These are phyloP conservation scores for Taiwanofungus camphoratus DNA, from an alignment of 1,284 basidiomycete species.

Conservation along the genomic window DNA sequence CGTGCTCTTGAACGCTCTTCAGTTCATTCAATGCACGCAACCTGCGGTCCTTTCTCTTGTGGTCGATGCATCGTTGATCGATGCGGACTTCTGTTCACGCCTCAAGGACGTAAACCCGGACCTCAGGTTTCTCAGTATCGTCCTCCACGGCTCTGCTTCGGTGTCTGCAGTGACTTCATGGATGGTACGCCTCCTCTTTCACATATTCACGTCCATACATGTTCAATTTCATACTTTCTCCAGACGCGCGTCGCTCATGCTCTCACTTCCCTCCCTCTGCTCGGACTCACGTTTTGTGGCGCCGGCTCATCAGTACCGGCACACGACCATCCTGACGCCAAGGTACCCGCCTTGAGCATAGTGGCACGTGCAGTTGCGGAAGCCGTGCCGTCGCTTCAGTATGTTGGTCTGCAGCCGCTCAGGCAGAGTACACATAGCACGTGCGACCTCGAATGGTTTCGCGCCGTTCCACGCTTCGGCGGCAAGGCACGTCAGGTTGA, in stretches of 20 bases:
- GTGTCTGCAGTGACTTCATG: background rate
- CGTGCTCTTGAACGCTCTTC: constrained; percentile 2
- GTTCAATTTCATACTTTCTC: background rate
- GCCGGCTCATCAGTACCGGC: background rate
- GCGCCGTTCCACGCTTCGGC: background rate
- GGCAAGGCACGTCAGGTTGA: background rate
- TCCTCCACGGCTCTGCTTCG: constrained; percentile 1
- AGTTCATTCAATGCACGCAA: background rate
- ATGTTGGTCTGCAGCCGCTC: background rate
- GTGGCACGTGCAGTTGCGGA: background rate
- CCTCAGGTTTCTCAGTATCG: constrained; percentile 2
- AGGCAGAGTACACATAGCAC: background rate
- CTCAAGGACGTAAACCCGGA: background rate
- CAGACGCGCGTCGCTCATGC: background rate
- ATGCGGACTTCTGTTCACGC: constrained; percentile 1
- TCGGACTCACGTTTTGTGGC: constrained; percentile 1
- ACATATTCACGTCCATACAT: background rate
- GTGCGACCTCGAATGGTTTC: background rate
- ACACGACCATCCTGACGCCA: background rate
- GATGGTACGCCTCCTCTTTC: constrained; percentile 6
- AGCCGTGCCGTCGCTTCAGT: background rate
- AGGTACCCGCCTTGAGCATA: background rate
- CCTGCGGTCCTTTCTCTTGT: constrained; percentile 4
- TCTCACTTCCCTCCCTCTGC: constrained; percentile 2
- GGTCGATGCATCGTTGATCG: constrained; percentile 1